phyloP scores from a whole-genome alignment of 2,329 filamentous ascomycete genomes.

The Colletotrichum tanaceti region DNA sequence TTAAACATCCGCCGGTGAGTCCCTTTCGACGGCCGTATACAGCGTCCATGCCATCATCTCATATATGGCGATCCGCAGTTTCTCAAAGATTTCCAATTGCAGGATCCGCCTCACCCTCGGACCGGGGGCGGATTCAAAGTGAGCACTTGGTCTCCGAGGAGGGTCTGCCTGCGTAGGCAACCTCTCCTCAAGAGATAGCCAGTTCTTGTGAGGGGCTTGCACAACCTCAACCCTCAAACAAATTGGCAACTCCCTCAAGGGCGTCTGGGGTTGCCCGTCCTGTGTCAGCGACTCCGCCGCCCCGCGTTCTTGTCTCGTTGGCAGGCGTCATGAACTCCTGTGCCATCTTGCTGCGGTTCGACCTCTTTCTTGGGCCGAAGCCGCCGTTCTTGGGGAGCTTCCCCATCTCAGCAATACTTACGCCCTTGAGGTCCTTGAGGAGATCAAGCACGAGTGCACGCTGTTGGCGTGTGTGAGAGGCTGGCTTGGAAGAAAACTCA shows the following conservation, averaged over 20 bases:
- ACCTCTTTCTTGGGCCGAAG: conserved; percentile 56
- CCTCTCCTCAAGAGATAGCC: background rate
- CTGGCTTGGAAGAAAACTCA: conserved; percentile 67
- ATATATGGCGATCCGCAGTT: background rate
- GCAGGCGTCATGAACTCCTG: conserved; percentile 72
- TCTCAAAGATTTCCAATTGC: background rate
- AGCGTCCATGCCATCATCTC: too few relatives aligned
- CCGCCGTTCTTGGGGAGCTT: conserved; percentile 73
- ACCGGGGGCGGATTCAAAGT: background rate
- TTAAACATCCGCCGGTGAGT: background rate
- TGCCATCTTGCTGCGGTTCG: conserved; percentile 68
- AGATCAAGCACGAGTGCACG: conserved; percentile 85
- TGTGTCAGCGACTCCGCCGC: conserved; percentile 45
- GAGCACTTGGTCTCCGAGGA: background rate
- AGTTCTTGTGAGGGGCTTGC: background rate
- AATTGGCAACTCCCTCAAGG: conserved; percentile 65
- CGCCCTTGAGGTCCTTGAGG: conserved; percentile 85
- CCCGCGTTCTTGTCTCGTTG: conserved; percentile 46
- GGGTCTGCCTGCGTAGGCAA: background rate
- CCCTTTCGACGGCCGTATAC: background rate
- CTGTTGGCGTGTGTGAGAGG: conserved; percentile 77
- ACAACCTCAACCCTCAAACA: conserved; percentile 56
- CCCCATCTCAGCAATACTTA: conserved; percentile 93
- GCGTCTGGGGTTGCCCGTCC: conserved; percentile 60
- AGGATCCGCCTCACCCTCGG: background rate